These are phyloP conservation scores for Diaporthe aspalathi DNA, from an alignment of 2,329 filamentous ascomycete genomes.

Conservation along the genomic window DNA sequence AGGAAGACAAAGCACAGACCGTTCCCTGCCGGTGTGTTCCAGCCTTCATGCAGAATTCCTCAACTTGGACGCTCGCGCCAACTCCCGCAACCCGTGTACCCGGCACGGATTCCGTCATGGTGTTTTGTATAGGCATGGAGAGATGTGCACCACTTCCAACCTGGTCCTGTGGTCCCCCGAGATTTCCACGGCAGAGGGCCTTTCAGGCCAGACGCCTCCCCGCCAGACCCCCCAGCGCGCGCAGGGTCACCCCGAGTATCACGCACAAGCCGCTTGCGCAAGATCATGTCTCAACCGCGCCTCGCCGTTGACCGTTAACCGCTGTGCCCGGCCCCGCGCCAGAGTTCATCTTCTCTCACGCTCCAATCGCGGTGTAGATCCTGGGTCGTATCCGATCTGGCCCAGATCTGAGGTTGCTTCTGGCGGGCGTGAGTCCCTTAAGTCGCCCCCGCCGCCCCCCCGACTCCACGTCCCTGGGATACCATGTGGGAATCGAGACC, in stretches of 20 bases:
- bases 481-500: slow-evolving; percentile 12
- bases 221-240: not conserved
- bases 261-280: slow-evolving; percentile 2
- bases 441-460: too few relatives aligned
- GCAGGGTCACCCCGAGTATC: slow-evolving; percentile 12
- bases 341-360: slow-evolving; percentile 18
- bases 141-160: slow-evolving; percentile 6
- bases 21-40: slow-evolving; percentile 30
- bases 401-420: slow-evolving; percentile 16
- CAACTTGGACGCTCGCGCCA: slow-evolving; percentile 15
- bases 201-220: not conserved
- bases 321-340: not conserved
- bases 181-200: not conserved
- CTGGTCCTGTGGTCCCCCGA: not conserved
- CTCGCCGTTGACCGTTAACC: slow-evolving; percentile 27
- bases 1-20: slow-evolving; percentile 18
- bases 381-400: slow-evolving; percentile 13
- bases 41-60: slow-evolving; percentile 9
- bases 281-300: slow-evolving; percentile 21
- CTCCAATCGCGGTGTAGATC: slow-evolving; percentile 27
- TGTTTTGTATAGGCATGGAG: not conserved
- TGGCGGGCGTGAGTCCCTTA: not conserved
- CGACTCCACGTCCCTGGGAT: not conserved
- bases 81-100: slow-evolving; percentile 5
- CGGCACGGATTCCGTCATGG: slow-evolving; percentile 6